Conservation (phyloP, 2,329 filamentous ascomycete species). For the Fragosphaeria purpurea region DNA sequence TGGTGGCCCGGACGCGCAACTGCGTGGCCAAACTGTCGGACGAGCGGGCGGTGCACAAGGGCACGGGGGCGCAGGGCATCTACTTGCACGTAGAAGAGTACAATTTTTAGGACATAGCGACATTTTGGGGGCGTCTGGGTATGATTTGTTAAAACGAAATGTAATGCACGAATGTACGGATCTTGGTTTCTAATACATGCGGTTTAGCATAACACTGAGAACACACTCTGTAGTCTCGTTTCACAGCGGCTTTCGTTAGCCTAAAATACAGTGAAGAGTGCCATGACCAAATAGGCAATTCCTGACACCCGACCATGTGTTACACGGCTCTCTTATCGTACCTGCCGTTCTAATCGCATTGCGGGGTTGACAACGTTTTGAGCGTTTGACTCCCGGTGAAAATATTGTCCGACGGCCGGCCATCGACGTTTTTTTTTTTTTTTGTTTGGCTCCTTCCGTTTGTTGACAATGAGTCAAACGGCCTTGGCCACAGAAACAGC, state of each 20-base stretch:
- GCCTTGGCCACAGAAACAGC: no score
- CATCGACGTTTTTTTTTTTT: background rate
- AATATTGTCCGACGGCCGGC: conserved; percentile 7
- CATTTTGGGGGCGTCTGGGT: background rate
- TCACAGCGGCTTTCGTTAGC: no score
- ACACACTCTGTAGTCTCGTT: no score
- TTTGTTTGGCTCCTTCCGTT: no score
- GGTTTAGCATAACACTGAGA: no score
- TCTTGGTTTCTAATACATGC: no score
- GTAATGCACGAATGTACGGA: no score
- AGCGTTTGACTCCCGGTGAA: background rate
- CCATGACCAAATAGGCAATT: background rate
- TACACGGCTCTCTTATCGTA: no score
- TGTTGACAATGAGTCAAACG: no score
- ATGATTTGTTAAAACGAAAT: background rate
- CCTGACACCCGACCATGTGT: background rate
- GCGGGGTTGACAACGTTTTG: background rate
- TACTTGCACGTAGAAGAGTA: conserved; percentile 52
- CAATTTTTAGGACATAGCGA: conserved; percentile 14
- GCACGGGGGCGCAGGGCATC: conserved; percentile 53
- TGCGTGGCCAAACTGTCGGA: conserved; percentile 46
- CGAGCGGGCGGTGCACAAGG: conserved; percentile 54
- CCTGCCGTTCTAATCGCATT: background rate
- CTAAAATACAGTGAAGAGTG: no score
- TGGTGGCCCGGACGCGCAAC: conserved; percentile 45